Base-by-base conservation (phyloP, 495 filamentous ascomycete genomes). In the Penicillium simplicissimum region DNA sequence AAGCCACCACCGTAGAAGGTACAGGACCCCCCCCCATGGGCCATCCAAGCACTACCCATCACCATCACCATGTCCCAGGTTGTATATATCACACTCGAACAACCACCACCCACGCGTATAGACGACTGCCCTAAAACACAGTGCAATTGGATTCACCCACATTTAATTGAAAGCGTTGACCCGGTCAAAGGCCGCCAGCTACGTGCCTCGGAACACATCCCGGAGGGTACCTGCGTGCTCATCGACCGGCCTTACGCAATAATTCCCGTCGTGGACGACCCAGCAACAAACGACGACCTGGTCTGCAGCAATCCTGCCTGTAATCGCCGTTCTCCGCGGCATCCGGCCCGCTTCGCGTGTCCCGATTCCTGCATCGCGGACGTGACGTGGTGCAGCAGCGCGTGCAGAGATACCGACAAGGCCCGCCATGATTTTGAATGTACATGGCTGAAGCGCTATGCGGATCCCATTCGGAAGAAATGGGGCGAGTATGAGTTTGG, bases 401-500 rank as follows among this genome's bases (percentile, higher is more conserved):
- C 48, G 3, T 78, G 76, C 38, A 65, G 53, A 25, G 59, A 63
- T 1, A 51, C 62, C 8, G 74, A 76, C 53, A 42, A 57, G 45
- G 8, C 45, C 8, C 71, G 74, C 1, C 76, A 78, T 60, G 66
- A 23, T 0, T 74, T 78, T 37, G 76, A 78, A 63, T 78, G 76
- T 19, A 65, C 54, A 15, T 78, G 76, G 76, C 63, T 78, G 11
- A 67, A 74, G 56, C 60, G 64, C 40, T 76, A 73, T 52, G 57
- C 70, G 0, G 52, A 19, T 0, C 47, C 71, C 4, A 69, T 78
- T 3, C 71, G 71, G 9, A 19, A 63, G 2, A 78, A 78, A 71
- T 58, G 71, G 58, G 67, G 73, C 42, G 74, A 76, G 59, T 78
- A 76, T 58, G 66, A 71, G 17, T 78, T 78, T 37, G 74, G 76